Conservation (phyloP, 352 stramenopile genomes). For the Aphanomyces cochlioides region DNA sequence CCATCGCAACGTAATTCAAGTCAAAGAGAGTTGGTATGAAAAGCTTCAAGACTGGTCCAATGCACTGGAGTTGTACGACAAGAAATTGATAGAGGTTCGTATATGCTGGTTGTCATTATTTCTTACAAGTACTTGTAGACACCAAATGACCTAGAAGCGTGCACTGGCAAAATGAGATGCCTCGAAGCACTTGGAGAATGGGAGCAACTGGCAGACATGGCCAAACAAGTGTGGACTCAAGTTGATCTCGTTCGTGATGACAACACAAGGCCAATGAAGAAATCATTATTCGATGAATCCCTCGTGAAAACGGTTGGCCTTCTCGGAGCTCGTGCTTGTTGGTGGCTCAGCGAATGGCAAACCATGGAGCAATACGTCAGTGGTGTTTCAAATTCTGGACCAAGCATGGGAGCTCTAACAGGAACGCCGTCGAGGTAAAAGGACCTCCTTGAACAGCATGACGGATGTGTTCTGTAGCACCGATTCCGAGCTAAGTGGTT, state of each 20-base stretch:
- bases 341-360: slow-evolving; percentile 80
- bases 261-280: slow-evolving; percentile 7
- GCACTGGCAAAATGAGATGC: slow-evolving; percentile 96
- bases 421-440: neutral
- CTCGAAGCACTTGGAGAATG: slow-evolving; percentile 95
- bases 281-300: neutral
- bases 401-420: neutral
- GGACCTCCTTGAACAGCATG: neutral
- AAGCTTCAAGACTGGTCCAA: slow-evolving; percentile 98
- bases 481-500: slow-evolving; percentile 7
- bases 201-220: slow-evolving; percentile 90
- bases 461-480: neutral
- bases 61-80: slow-evolving; percentile 91
- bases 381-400: neutral
- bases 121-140: neutral
- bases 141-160: slow-evolving; percentile 85
- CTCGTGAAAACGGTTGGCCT: slow-evolving; percentile 22
- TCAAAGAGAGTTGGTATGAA: slow-evolving; percentile 96
- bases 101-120: neutral
- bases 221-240: slow-evolving; percentile 53
- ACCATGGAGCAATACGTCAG: slow-evolving; percentile 74
- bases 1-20: slow-evolving; percentile 77
- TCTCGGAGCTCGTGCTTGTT: slow-evolving; percentile 60
- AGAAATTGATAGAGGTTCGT: slow-evolving; percentile 49
- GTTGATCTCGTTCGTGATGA: slow-evolving; percentile 34